Base-by-base conservation (phyloP, 495 filamentous ascomycete species). In the Neurospora sp. region DNA sequence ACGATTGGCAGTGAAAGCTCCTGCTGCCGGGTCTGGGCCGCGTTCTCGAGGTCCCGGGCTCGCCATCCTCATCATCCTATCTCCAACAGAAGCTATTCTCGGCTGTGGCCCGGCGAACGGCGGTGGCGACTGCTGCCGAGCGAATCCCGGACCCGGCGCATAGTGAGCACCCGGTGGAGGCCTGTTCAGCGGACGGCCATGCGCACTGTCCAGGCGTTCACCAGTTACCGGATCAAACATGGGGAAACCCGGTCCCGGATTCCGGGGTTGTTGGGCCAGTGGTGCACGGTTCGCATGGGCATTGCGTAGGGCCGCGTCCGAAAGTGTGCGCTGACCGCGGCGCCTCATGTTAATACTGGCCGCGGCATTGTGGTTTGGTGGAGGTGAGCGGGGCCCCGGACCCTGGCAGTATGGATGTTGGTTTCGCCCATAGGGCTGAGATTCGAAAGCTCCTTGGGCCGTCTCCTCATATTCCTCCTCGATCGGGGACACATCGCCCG, bases 311-410 rank as follows among this genome's bases (percentile, higher is more conserved):
- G 78, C 81, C 0, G 79, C 82, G 18, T 83, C 83, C 10, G 82
- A 82, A 65, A 82, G 80, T 69, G 82, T 81, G 27, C 82, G 80
- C 40, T 81, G 82, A 42, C 84, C 85, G 68, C 85, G 83, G 41
- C 85, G 84, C 78, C 87, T 83, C 73, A 80, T 79, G 18, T 85
- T 85, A 72, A 88, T 87, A 73, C 80, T 88, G 69, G 78, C 83
- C 1, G 73, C 47, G 70, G 61, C 37, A 31, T 75, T 73, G 45
- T 75, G 75, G 47, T 68, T 73, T 10, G 71, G 73, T 12, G 78
- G 41, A 8, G 77, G 45, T 65, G 61, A 53, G 39, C 45, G 74
- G 12, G 74, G 39, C 22, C 69, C 71, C 35, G 74, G 68, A 9
- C 73, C 68, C 4, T 61, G 53, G 8, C 31, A 45, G 53, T 42